Percentiles rank a stretch among this genome's conserved stretches.
These are phyloP conservation scores for Umbellularia californica DNA, from an alignment of 164 flowering plant genomes.

Conservation along the genomic window DNA sequence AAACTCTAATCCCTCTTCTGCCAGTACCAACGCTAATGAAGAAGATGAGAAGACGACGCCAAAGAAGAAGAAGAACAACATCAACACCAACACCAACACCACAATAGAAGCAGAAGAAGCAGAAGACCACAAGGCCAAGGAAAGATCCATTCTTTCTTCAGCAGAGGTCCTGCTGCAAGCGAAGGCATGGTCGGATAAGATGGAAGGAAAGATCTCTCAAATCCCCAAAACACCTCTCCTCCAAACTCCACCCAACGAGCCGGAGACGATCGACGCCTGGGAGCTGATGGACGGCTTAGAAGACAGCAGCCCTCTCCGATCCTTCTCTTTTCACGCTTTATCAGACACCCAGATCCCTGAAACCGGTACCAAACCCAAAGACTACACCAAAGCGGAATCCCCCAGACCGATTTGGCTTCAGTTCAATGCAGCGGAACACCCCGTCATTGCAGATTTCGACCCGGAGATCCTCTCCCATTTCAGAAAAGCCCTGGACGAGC, in stretches of 20 bases:
- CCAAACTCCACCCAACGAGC: conserved; percentile 76
- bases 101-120: background rate
- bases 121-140: background rate
- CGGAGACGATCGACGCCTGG: conserved; percentile 83
- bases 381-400: background rate
- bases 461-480: conserved; percentile 53
- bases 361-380: background rate
- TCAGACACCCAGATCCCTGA: background rate
- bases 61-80: background rate
- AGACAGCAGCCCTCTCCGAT: conserved; percentile 50
- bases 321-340: conserved; percentile 52
- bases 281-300: conserved; percentile 94
- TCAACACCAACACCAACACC: conserved; percentile 2
- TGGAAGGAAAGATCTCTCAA: conserved; percentile 52
- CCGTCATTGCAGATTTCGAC: conserved; percentile 42
- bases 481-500: conserved; percentile 49
- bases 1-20: background rate
- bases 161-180: conserved; percentile 33
- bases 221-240: conserved; percentile 53
- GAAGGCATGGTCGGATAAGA: conserved; percentile 69
- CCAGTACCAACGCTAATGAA: too few species aligned
- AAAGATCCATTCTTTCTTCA: background rate
- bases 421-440: conserved; percentile 15
- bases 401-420: conserved; percentile 34
- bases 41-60: background rate